These are phyloP conservation scores for Thelonectria blattea DNA, from an alignment of 2,329 filamentous ascomycete genomes.

Conservation along the genomic window DNA sequence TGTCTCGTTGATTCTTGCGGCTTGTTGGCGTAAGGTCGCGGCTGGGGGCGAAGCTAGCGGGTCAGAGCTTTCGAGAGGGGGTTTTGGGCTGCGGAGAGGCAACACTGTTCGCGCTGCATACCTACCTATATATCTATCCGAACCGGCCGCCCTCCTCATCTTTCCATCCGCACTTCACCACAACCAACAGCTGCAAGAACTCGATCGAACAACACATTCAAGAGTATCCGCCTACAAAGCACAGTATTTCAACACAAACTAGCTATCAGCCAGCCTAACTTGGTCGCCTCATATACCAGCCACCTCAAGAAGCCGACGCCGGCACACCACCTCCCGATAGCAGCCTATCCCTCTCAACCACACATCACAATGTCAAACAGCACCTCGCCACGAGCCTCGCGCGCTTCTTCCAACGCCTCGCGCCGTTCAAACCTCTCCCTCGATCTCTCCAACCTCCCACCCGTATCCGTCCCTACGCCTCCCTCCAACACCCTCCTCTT, in stretches of 20 bases:
- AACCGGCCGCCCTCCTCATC: conserved; percentile 7
- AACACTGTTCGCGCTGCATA: not conserved
- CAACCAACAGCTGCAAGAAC: not conserved
- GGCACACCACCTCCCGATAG: not conserved
- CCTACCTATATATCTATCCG: conserved; percentile 11
- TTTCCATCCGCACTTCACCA: conserved; percentile 6
- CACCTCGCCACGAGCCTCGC: conserved; percentile 46
- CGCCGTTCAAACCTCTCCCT: conserved; percentile 65
- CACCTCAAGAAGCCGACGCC: conserved; percentile 8
- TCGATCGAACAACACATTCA: not conserved
- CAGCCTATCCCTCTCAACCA: conserved; percentile 2
- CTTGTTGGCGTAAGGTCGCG: not conserved
- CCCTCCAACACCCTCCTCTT: conserved; percentile 85
- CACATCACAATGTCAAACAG: conserved; percentile 25
- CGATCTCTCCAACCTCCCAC: conserved; percentile 75
- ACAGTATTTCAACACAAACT: not conserved
- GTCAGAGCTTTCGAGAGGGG: not conserved
- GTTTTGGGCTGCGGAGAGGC: not conserved
- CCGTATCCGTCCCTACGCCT: conserved; percentile 72
- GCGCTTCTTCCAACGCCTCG: conserved; percentile 55
- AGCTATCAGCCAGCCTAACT: not conserved
- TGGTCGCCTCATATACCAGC: conserved; percentile 4
- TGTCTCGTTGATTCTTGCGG: not conserved
- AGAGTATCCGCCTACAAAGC: not conserved
- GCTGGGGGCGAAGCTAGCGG: conserved; percentile 18